Conservation (phyloP, 805 yeast species). For the Geotrichum ghanense region DNA sequence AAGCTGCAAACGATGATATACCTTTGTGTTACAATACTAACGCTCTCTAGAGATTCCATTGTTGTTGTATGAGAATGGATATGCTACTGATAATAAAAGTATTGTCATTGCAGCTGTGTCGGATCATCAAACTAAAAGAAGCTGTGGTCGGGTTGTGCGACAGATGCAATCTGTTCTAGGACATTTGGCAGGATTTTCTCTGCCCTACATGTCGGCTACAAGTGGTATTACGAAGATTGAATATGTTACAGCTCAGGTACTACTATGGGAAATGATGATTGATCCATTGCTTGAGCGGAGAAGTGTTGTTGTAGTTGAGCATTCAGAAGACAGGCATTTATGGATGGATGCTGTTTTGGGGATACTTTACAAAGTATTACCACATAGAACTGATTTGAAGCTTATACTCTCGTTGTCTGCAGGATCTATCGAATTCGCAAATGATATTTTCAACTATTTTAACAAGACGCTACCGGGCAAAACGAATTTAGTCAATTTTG, state of each 20-base stretch:
- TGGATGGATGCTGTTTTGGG: slow-evolving; percentile 70
- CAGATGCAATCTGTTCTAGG: background rate
- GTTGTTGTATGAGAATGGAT: background rate
- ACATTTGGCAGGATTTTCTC: slow-evolving; percentile 50
- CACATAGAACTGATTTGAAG: slow-evolving; percentile 46
- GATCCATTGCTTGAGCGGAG: slow-evolving; percentile 53
- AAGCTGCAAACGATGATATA: too few relatives aligned
- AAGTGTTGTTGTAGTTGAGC: slow-evolving; percentile 69
- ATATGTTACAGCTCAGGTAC: slow-evolving; percentile 73
- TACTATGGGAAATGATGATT: slow-evolving; percentile 53
- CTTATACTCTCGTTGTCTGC: slow-evolving; percentile 5
- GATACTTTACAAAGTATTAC: slow-evolving; percentile 43
- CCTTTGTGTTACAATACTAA: too few relatives aligned
- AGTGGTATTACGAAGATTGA: slow-evolving; percentile 44
- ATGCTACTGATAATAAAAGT: background rate
- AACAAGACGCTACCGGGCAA: background rate
- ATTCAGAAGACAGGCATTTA: slow-evolving; percentile 72
- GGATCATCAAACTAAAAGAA: background rate
- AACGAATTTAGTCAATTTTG: background rate
- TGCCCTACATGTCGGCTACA: slow-evolving; percentile 64
- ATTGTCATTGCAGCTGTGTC: background rate
- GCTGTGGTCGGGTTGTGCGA: background rate
- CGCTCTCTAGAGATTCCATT: background rate
- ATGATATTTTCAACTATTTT: background rate
- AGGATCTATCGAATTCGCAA: background rate